phyloP scores from a whole-genome alignment of 2,329 filamentous ascomycete genomes.

The Fusarium sp. region DNA sequence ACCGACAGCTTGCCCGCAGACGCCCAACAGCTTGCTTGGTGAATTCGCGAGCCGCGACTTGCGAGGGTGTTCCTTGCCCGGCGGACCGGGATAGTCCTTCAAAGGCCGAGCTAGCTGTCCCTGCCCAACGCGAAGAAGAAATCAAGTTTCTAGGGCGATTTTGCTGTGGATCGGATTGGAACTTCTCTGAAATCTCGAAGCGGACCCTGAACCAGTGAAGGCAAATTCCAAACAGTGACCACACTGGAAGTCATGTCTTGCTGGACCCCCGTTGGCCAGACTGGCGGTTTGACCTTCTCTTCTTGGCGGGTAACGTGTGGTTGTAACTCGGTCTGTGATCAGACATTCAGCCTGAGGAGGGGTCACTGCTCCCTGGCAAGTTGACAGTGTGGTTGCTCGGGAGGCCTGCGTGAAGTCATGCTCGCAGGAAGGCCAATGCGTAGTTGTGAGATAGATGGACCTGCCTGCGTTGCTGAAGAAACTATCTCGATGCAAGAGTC shows the following conservation, averaged over 20 bases:
- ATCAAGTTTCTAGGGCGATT: slow-evolving; percentile 36
- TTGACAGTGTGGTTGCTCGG: slow-evolving; percentile 1
- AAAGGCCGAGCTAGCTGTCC: slow-evolving; percentile 23
- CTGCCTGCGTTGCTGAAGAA: neutral
- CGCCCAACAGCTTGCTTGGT: slow-evolving; percentile 7
- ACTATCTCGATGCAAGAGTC: neutral
- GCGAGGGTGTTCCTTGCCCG: slow-evolving; percentile 27
- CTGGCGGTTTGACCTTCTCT: neutral
- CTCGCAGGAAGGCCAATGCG: slow-evolving; percentile 20
- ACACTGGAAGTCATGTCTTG: slow-evolving; percentile 1
- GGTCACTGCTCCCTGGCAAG: slow-evolving; percentile 9
- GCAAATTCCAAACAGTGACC: slow-evolving; percentile 4
- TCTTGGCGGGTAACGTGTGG: slow-evolving; percentile 3
- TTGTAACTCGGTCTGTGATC: neutral
- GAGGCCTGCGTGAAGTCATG: slow-evolving; percentile 5
- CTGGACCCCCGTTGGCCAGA: neutral
- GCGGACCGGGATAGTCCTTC: slow-evolving; percentile 31
- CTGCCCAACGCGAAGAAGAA: slow-evolving; percentile 32
- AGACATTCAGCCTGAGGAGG: neutral
- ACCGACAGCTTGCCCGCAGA: slow-evolving; percentile 12
- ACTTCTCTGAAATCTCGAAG: slow-evolving; percentile 13
- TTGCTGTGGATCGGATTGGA: slow-evolving; percentile 14
- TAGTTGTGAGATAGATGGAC: slow-evolving; percentile 2
- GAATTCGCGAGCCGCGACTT: slow-evolving; percentile 10
- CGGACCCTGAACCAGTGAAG: neutral